phyloP scores from a whole-genome alignment of 2,329 filamentous ascomycete species.

The Penicillium aurantiogriseum region DNA sequence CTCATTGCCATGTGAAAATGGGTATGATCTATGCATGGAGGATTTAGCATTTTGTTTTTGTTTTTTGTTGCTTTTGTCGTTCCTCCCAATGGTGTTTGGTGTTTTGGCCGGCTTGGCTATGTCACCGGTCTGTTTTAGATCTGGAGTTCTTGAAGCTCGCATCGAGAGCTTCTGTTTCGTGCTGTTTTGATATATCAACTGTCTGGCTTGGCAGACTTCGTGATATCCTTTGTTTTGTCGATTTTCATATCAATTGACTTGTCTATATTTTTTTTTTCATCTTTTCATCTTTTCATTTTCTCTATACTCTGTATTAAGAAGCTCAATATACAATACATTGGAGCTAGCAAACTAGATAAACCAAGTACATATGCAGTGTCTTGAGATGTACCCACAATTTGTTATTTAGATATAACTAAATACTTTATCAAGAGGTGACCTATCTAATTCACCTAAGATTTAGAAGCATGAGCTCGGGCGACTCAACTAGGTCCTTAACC shows the following conservation, averaged over 20 bases:
- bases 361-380: neutral
- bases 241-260: neutral
- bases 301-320: neutral
- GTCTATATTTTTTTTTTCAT: neutral
- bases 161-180: neutral
- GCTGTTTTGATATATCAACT: neutral
- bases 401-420: neutral
- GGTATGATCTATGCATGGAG: slow-evolving; percentile 11
- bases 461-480: slow-evolving; percentile 83
- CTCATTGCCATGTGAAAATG: slow-evolving; percentile 8
- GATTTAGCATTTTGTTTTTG: slow-evolving; percentile 8
- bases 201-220: neutral
- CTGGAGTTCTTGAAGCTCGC: slow-evolving; percentile 4
- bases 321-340: neutral
- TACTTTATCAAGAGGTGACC: neutral
- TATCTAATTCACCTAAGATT: slow-evolving; percentile 62
- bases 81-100: slow-evolving; percentile 9
- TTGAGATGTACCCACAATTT: neutral
- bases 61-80: neutral
- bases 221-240: neutral
- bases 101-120: slow-evolving; percentile 4
- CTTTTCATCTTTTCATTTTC: neutral
- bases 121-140: slow-evolving; percentile 4
- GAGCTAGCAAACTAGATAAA: neutral
- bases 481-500: slow-evolving; percentile 74